Evolutionary conservation across 305 asterid genomes (phyloP).

Genomic region (Rubia balearica): DNA sequence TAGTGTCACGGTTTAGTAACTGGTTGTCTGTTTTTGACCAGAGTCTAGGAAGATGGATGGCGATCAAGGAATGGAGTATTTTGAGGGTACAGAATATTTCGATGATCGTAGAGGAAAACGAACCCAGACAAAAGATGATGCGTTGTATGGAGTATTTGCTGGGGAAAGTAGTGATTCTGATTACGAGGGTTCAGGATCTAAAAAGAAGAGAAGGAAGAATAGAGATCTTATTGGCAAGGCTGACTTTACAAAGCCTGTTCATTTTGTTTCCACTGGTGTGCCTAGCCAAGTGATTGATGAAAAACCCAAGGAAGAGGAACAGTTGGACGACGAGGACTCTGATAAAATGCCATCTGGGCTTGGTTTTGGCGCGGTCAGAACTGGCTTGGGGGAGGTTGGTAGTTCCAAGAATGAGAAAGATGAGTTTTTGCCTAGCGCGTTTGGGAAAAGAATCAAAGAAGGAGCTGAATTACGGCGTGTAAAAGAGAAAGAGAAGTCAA

Average conservation of each 20-base stretch:
- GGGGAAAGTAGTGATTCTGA: constrained; percentile 74
- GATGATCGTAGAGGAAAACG: constrained; percentile 53
- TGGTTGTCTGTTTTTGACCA: not conserved
- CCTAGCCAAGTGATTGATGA: constrained; percentile 63
- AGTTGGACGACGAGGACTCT: constrained; percentile 25
- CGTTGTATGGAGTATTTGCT: constrained; percentile 75
- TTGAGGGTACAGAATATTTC: constrained; percentile 68
- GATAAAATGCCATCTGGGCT: constrained; percentile 34
- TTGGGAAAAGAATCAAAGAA: constrained; percentile 64
- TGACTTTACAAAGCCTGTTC: constrained; percentile 72
- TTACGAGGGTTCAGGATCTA: constrained; percentile 54
- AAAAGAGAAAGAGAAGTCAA: constrained; percentile 59
- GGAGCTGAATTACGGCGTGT: constrained; percentile 60
- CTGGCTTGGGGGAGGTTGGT: constrained; percentile 5
- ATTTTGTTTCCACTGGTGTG: constrained; percentile 64
- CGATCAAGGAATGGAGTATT: constrained; percentile 71
- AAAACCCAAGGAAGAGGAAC: constrained; percentile 40
- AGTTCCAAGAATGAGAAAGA: constrained; percentile 3
- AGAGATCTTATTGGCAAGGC: constrained; percentile 42
- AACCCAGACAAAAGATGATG: constrained; percentile 61
- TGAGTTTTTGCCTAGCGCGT: constrained; percentile 40
- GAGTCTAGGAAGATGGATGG: constrained; percentile 52
- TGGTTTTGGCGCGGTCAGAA: constrained; percentile 37
- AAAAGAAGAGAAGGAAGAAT: constrained; percentile 60
- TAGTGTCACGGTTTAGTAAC: not conserved